phyloP scores from a whole-genome alignment of 345 rosid genomes.

The Eucalyptus pauciflora region DNA sequence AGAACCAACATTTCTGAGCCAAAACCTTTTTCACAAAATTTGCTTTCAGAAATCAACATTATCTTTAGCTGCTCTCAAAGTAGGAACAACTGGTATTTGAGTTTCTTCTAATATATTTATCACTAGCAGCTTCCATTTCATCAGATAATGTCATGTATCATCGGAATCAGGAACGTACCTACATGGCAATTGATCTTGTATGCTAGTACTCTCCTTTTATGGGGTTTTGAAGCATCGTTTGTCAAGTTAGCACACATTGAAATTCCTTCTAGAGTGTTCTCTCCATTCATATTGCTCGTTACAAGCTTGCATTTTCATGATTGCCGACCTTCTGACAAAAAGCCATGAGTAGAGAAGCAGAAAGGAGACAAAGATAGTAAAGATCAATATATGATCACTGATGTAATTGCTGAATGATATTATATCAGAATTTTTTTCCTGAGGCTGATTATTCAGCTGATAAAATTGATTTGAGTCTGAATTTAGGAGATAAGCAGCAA shows the following conservation, averaged over 20 bases:
- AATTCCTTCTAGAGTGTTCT: neutral
- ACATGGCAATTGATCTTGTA: neutral
- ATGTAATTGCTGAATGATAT: neutral
- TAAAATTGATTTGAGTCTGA: neutral
- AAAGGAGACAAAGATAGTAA: neutral
- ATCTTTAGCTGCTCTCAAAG: neutral
- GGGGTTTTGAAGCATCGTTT: neutral
- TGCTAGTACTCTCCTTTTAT: neutral
- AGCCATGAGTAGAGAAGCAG: neutral
- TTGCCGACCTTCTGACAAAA: neutral
- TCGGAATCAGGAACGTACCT: neutral
- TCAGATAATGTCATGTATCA: neutral
- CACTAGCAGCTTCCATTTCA: neutral
- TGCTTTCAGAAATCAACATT: neutral
- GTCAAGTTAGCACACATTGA: neutral
- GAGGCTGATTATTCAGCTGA: neutral
- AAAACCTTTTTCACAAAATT: neutral
- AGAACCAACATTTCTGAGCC: neutral
- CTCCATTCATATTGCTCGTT: neutral
- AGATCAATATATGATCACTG: neutral
- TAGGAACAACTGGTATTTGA: neutral
- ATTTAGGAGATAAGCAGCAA: neutral
- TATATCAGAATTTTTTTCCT: neutral
- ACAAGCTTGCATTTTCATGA: neutral
- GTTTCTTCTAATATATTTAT: neutral